Evolutionary conservation across 2,329 filamentous ascomycete genomes (phyloP).

Genomic region (Colletotrichum tamarilloi): DNA sequence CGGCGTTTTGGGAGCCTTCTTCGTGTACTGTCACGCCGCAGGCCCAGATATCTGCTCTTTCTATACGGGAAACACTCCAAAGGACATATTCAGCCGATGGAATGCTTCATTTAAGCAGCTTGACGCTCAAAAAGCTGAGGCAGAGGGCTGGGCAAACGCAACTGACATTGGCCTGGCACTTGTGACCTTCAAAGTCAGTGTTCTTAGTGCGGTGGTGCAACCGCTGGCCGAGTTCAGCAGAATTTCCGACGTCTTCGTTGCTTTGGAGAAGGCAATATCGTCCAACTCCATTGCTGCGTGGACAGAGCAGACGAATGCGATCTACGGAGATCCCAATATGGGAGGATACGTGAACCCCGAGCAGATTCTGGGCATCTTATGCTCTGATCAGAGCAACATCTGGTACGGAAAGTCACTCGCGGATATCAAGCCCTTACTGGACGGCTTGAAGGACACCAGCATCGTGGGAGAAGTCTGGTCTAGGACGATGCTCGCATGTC

Average conservation of each 20-base stretch:
- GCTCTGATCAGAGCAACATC: constrained; percentile 3
- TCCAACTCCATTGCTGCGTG: neutral
- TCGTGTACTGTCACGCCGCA: constrained; percentile 53
- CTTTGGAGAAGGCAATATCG: neutral
- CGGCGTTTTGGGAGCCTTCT: constrained; percentile 54
- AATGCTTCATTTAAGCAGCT: constrained; percentile 37
- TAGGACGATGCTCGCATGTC: neutral
- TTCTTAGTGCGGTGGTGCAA: neutral
- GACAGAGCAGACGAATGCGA: constrained; percentile 1
- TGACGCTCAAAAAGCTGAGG: constrained; percentile 31
- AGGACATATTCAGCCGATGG: constrained; percentile 47
- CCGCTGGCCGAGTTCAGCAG: neutral
- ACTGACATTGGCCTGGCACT: constrained; percentile 2
- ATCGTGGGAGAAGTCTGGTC: constrained; percentile 14
- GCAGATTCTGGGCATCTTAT: neutral
- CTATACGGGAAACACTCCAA: constrained; percentile 44
- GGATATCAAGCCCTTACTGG: neutral
- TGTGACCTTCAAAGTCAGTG: constrained; percentile 1
- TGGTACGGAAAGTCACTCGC: neutral
- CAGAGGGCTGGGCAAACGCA: constrained; percentile 36
- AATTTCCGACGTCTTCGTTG: neutral
- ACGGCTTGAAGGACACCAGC: neutral
- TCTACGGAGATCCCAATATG: neutral
- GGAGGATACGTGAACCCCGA: constrained; percentile 1
- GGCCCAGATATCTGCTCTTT: constrained; percentile 52